Conservation (phyloP, 768 basidiomycete species). For the Flagelloscypha sp. region DNA sequence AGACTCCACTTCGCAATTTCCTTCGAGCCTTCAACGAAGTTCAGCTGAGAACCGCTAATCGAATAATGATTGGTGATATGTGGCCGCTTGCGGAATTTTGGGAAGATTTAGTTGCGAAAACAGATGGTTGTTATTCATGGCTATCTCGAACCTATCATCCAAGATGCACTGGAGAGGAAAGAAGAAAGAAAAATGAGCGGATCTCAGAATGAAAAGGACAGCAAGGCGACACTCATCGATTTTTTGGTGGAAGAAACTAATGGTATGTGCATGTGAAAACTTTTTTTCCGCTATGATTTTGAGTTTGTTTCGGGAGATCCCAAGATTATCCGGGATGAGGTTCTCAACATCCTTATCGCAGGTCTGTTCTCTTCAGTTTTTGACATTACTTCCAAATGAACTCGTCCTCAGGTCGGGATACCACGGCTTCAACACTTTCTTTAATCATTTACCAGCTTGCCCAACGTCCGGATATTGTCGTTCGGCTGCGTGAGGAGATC, state of each 20-base stretch:
- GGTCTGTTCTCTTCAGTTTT: constrained; percentile 3
- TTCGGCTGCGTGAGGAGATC: constrained; percentile 25
- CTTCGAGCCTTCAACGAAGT: constrained; percentile 13
- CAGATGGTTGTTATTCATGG: constrained; percentile 32
- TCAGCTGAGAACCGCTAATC: constrained; percentile 12
- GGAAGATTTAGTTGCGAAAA: constrained; percentile 13
- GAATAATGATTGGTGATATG: constrained; percentile 15
- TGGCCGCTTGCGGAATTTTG: constrained; percentile 24
- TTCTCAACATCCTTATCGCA: constrained; percentile 9
- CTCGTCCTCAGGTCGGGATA: constrained; percentile 3
- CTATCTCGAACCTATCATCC: constrained; percentile 12
- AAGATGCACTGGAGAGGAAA: constrained; percentile 8
- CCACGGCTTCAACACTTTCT: constrained; percentile 24
- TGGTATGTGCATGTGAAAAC: constrained; percentile 19
- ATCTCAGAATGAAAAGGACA: constrained; percentile 21
- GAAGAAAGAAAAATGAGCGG: constrained; percentile 9
- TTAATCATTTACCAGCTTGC: constrained; percentile 27
- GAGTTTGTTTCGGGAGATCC: too few relatives aligned
- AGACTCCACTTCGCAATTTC: constrained; percentile 1
- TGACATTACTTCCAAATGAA: neutral
- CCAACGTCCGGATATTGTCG: constrained; percentile 22
- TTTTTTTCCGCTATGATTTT: too few relatives aligned
- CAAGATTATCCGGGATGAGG: constrained; percentile 7
- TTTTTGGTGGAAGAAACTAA: constrained; percentile 46
- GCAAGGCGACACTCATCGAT: constrained; percentile 36